Percentiles rank a stretch among this genome's conserved stretches.
These are phyloP conservation scores for Ophiostoma pallidulum DNA, from an alignment of 2,329 filamentous ascomycete species.

Conservation along the genomic window DNA sequence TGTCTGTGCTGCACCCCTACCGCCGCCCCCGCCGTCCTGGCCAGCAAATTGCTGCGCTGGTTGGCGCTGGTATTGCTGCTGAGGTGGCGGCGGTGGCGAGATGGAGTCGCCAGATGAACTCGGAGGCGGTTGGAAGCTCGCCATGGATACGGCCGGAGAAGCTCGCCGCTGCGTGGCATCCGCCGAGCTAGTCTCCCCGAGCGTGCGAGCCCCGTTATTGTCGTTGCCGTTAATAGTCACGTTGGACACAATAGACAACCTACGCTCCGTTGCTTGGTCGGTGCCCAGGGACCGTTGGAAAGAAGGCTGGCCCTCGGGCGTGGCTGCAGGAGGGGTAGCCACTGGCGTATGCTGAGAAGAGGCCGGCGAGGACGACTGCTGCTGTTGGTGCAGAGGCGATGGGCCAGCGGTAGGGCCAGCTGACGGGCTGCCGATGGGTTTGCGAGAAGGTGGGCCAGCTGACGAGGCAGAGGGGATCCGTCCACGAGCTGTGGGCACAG, in stretches of 20 bases:
- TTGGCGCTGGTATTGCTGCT: slow-evolving; percentile 3
- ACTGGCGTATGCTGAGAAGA: not conserved
- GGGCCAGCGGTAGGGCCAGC: not conserved
- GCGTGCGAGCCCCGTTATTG: not conserved
- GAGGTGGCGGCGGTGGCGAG: slow-evolving; percentile 5
- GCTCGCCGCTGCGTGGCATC: not conserved
- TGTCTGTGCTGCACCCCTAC: too few relatives aligned
- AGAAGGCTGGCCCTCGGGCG: not conserved
- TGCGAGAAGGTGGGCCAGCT: slow-evolving; percentile 5
- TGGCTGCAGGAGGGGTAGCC: not conserved
- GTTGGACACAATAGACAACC: slow-evolving; percentile 9
- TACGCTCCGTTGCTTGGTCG: not conserved
- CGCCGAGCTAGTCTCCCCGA: not conserved
- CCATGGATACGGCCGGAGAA: slow-evolving; percentile 9
- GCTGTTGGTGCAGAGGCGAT: not conserved
- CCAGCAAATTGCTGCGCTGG: not conserved
- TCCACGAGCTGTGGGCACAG: slow-evolving; percentile 7
- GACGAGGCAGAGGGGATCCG: slow-evolving; percentile 7
- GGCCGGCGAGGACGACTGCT: not conserved
- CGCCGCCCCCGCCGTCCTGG: too few relatives aligned
- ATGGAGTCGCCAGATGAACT: slow-evolving; percentile 5
- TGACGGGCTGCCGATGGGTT: slow-evolving; percentile 8
- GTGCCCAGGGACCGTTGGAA: not conserved
- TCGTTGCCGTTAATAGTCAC: not conserved
- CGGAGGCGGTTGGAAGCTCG: not conserved